A percentile compares a stretch with the other conserved stretches of the same genome.
These are phyloP conservation scores for Cyclotella sp. DNA, from an alignment of 108 stramenopile species.

Conservation along the genomic window DNA sequence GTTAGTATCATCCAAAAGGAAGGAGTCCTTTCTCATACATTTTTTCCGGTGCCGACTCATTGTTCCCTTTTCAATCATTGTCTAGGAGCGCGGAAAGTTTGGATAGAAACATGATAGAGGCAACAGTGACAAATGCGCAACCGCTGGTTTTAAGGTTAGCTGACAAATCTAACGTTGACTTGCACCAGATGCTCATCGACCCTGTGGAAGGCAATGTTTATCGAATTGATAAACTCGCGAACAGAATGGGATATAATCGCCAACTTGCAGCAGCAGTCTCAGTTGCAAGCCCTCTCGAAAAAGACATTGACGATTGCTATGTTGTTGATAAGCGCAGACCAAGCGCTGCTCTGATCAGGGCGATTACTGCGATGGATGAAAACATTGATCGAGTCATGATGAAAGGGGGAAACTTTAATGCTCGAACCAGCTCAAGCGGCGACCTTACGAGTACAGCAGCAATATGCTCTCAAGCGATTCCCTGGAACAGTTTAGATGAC, in stretches of 20 bases:
- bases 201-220: constrained; percentile 84
- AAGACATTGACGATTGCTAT: constrained; percentile 46
- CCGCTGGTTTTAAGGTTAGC: constrained; percentile 87
- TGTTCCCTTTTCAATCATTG: no score
- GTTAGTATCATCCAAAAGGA: no score
- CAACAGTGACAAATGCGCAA: constrained; percentile 82
- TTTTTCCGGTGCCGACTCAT: no score
- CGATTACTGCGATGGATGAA: constrained; percentile 95
- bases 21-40: no score
- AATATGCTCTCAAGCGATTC: constrained; percentile 86
- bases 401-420: constrained; percentile 57
- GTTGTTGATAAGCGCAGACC: constrained; percentile 67
- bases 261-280: constrained; percentile 85
- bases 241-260: constrained; percentile 93
- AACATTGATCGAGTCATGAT: constrained; percentile 86
- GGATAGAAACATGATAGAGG: constrained; percentile 93
- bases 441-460: constrained; percentile 85
- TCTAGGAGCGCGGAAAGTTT: constrained; percentile 80
- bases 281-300: constrained; percentile 67
- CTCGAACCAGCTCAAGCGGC: constrained; percentile 25
- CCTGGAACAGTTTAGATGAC: constrained; percentile 74
- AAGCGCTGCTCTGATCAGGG: constrained; percentile 77
- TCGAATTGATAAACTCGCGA: constrained; percentile 92
- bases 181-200: constrained; percentile 82
- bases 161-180: constrained; percentile 81